Conservation (phyloP, 352 stramenopile genomes). For the Phytopythium litorale region DNA sequence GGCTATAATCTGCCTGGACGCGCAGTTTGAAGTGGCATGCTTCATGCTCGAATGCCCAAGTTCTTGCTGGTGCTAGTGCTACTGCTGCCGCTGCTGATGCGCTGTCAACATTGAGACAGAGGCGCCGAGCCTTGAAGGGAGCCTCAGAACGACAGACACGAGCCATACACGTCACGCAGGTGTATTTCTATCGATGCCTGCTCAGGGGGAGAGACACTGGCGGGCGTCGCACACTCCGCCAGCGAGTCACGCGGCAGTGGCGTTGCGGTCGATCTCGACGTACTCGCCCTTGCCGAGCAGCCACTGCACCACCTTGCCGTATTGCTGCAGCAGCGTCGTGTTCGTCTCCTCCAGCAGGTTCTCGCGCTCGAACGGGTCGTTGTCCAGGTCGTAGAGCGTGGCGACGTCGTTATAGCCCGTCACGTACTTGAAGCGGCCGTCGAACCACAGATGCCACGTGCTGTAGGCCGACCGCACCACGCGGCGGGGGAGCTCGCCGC, state of each 20-base stretch:
- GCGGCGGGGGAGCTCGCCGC: conserved; percentile 6
- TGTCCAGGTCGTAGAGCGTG: conserved; percentile 26
- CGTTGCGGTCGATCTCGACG: conserved; percentile 9
- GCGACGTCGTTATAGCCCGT: conserved; percentile 26
- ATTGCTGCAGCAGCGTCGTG: conserved; percentile 15
- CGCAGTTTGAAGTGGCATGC: too few species aligned
- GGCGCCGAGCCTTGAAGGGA: too few species aligned
- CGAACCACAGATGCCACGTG: conserved; percentile 29
- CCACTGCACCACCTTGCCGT: conserved; percentile 20
- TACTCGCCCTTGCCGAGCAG: conserved; percentile 22
- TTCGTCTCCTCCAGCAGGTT: conserved; percentile 21
- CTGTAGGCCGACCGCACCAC: conserved; percentile 23
- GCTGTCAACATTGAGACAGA: too few species aligned
- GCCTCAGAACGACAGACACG: background rate
- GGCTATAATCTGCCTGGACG: background rate
- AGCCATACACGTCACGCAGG: background rate
- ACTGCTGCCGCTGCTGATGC: too few species aligned
- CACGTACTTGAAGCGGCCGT: conserved; percentile 30
- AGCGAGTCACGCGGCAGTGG: background rate
- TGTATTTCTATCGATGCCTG: background rate
- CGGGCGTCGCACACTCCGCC: background rate
- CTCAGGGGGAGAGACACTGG: background rate
- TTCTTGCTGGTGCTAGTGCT: too few species aligned
- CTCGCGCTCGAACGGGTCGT: conserved; percentile 22
- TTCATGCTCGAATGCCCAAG: too few species aligned